phyloP scores from a whole-genome alignment of 371 early-diverging fungal genomes.

The Mucor plumbeus region DNA sequence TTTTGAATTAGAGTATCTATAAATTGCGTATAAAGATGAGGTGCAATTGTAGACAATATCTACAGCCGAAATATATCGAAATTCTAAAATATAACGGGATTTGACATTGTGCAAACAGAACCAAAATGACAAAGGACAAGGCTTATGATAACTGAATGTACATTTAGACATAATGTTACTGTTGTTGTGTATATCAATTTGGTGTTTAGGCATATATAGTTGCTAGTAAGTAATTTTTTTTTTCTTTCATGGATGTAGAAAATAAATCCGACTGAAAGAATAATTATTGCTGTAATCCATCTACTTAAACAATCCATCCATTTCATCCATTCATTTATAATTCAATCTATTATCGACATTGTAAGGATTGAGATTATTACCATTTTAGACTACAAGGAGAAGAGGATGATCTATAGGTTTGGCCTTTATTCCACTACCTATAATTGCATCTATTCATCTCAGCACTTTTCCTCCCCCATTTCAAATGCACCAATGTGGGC shows the following conservation, averaged over 20 bases:
- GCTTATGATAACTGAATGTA: no score
- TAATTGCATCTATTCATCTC: not conserved
- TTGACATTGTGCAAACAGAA: no score
- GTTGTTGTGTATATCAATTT: no score
- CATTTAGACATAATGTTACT: no score
- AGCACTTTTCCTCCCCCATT: not conserved
- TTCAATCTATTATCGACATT: constrained; percentile 10
- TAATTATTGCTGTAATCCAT: not conserved
- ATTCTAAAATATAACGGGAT: no score
- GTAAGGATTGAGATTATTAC: constrained; percentile 15
- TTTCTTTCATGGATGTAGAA: not conserved
- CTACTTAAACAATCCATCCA: not conserved
- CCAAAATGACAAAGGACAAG: no score
- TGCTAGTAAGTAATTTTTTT: no score
- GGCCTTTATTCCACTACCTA: constrained; percentile 12
- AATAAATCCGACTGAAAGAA: not conserved
- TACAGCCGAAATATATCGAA: no score
- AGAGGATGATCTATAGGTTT: constrained; percentile 28
- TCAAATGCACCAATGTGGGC: not conserved
- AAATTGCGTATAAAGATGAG: no score
- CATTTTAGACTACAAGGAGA: constrained; percentile 37
- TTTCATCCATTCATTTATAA: constrained; percentile 17
- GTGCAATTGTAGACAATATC: no score
- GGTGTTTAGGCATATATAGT: no score
- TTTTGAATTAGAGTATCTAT: no score